Base-by-base conservation (phyloP, 441 rosid species). In the Adansonia gregorii region DNA sequence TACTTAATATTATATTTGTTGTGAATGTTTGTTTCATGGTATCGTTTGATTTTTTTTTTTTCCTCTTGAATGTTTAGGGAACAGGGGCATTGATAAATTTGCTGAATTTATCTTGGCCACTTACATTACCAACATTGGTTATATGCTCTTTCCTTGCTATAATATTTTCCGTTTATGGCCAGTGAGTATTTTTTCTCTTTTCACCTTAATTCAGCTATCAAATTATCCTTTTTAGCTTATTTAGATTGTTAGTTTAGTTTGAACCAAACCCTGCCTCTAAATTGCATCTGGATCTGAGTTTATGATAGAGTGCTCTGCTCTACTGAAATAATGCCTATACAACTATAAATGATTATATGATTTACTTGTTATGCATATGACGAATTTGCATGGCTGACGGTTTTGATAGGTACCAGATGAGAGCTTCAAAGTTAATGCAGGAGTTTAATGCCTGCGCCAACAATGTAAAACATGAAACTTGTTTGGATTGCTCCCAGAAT, bases 71-170 rank as follows among this genome's bases (percentile, higher is more conserved):
- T 75, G 61, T 76, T 64, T 64, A 88, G 93, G 93, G 89, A 65
- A 82, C 80, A 6, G 91, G 91, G 78, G 90, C 93, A 60, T 81
- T 88, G 76, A 78, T 88, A 75, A 83, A 86, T 81, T 85, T 88
- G 81, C 81, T 89, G 74, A 80, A 67, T 76, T 81, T 89, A 74
- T 86, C 93, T 45, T 85, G 93, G 89, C 82, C 91, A 17, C 89
- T 89, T 35, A 79, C 93, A 15, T 65, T 86, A 52, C 85, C 93
- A 61, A 79, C 93, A 31, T 43, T 88, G 79, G 43, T 84, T 20
- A 51, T 81, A 77, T 86, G 91, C 83, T 85, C 35, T 58, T 51
- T 83, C 70, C 79, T 88, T 54, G 83, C 87, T 24, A 61, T 80
- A 17, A 24, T 83, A 24, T 78, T 85, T 82, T 70, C 81, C 43